A percentile compares a stretch with the other conserved stretches of the same genome.
These are phyloP conservation scores for Crithidia bombi DNA, from an alignment of 208 protist genomes.

Conservation along the genomic window DNA sequence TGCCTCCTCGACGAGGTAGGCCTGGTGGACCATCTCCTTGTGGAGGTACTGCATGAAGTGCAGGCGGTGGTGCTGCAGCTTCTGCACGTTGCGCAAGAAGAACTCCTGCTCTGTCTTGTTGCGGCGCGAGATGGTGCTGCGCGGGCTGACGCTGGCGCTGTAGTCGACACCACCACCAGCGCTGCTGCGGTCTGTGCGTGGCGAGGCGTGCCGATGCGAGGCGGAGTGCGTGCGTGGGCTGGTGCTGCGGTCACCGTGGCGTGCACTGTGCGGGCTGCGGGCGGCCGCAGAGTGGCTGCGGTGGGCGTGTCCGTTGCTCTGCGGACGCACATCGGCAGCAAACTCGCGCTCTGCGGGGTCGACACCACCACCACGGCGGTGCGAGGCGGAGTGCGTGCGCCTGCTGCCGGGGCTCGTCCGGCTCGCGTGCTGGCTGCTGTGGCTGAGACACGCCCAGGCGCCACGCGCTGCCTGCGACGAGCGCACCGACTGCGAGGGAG, in stretches of 20 bases:
- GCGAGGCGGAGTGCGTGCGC: conserved; percentile 6
- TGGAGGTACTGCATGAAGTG: conserved; percentile 89
- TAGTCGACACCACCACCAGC: conserved; percentile 12
- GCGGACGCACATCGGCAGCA: no score
- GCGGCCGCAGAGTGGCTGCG: no score
- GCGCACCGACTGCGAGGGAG: conserved; percentile 42
- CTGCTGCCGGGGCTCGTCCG: conserved; percentile 20
- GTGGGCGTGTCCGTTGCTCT: no score
- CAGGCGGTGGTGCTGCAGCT: conserved; percentile 80
- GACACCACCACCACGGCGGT: no score
- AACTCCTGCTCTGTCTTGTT: conserved; percentile 43
- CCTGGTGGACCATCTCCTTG: conserved; percentile 85
- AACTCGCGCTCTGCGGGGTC: no score
- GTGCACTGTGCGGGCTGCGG: no score
- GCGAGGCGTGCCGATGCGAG: conserved; percentile 16
- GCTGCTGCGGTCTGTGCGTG: conserved; percentile 11
- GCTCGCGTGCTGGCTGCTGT: conserved; percentile 11
- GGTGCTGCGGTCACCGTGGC: no score
- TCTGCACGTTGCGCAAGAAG: conserved; percentile 67
- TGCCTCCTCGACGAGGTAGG: conserved; percentile 75
- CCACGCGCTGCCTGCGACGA: conserved; percentile 34
- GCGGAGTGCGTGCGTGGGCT: conserved; percentile 5
- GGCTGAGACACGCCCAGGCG: conserved; percentile 13
- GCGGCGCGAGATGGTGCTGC: conserved; percentile 29
- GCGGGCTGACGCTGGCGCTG: conserved; percentile 39